A percentile compares a stretch with the other conserved stretches of the same genome.
Conservation (phyloP, 805 yeast species). For the Nakazawaea siamensis region DNA sequence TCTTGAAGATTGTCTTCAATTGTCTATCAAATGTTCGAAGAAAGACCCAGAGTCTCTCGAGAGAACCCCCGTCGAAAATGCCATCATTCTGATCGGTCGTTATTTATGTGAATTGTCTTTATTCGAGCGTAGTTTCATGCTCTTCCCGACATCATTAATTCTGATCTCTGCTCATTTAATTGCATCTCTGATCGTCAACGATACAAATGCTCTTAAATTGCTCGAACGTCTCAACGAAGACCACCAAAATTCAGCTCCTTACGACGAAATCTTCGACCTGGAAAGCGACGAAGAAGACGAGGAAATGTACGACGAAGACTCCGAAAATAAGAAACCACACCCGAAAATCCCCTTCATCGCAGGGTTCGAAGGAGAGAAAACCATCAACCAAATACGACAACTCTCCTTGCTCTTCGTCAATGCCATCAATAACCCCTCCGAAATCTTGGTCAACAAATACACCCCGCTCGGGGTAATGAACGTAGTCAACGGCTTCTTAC, state of each 20-base stretch:
- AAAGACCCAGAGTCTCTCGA: not conserved
- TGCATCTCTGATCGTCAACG: conserved; percentile 44
- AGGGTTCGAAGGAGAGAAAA: conserved; percentile 34
- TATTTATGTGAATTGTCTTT: conserved; percentile 47
- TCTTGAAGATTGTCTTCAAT: conserved; percentile 43
- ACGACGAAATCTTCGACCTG: conserved; percentile 8
- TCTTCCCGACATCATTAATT: conserved; percentile 34
- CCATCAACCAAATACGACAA: conserved; percentile 31
- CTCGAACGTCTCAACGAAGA: conserved; percentile 17
- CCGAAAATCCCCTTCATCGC: conserved; percentile 38
- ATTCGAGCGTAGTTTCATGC: conserved; percentile 37
- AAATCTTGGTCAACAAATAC: conserved; percentile 43
- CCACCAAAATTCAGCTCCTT: conserved; percentile 17
- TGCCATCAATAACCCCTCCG: conserved; percentile 38
- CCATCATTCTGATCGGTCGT: conserved; percentile 45
- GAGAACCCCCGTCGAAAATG: conserved; percentile 25
- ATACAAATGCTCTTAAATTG: conserved; percentile 32
- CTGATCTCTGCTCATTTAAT: conserved; percentile 44
- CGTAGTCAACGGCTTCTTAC: conserved; percentile 26
- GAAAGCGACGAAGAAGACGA: conserved; percentile 14
- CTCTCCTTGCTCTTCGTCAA: conserved; percentile 34
- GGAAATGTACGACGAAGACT: conserved; percentile 21
- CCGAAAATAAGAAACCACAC: conserved; percentile 32
- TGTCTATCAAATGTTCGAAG: conserved; percentile 22
- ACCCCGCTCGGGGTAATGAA: conserved; percentile 45